Evolutionary conservation across 106 monocot genomes (phyloP), one percentile per base, ranked within the genome.

Genomic region (Allium fistulosum): DNA sequence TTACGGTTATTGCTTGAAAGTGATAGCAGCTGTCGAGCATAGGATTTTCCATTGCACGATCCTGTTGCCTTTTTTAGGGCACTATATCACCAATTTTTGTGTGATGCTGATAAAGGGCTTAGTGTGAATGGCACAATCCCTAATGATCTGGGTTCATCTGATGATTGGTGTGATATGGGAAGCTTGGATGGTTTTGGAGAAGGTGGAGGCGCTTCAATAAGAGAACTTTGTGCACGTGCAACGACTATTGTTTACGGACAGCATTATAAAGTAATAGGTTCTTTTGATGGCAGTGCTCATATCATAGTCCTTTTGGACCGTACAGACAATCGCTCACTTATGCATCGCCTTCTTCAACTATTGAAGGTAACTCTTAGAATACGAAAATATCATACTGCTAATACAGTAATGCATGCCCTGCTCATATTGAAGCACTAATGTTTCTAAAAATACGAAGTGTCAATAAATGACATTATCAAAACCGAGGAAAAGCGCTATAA

Each of bases 91-190:
- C 92, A 87, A 26, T 99, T 99, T 67, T 78, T 99, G 64, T 99
- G 99, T 76, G 99, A 99, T 79, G 99, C 99, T 49, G 99, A 99
- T 65, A 82, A 76, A 67, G 99, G 99, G 6, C 87, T 99, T 72
- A 99, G 87, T 62, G 99, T 99, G 47, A 93, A 85, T 87, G 99
- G 99, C 76, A 79, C 84, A 57, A 69, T 99, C 72, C 92, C 90
- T 83, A 92, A 99, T 90, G 92, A 99, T 57, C 74, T 92, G 73
- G 99, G 99, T 75, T 84, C 85, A 60, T 90, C 87, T 46, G 99
- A 93, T 81, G 99, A 93, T 72, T 99, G 99, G 99, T 99, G 99
- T 80, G 99, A 99, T 77, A 81, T 93, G 90, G 87, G 92, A 53
- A 87, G 92, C 57, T 69, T 99, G 59, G 99, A 99, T 87, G 99